phyloP scores from a whole-genome alignment of 1,284 basidiomycete genomes.

The Leccinum olivaceoglutinosum region DNA sequence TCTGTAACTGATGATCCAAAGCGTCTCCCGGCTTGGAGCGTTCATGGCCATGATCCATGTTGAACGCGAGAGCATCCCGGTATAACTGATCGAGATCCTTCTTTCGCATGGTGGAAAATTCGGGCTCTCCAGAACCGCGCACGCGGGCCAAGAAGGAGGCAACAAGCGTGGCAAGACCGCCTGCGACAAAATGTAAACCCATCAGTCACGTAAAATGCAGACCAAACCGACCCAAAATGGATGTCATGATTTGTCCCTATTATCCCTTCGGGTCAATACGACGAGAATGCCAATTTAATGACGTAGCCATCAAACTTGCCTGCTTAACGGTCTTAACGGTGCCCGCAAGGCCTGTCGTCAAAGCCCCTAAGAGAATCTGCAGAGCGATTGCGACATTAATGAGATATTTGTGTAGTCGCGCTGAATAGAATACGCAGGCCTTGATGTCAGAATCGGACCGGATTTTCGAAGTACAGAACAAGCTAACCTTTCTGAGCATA shows the following conservation, averaged over 20 bases:
- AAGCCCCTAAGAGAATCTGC: conserved; percentile 58
- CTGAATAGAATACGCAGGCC: conserved; percentile 24
- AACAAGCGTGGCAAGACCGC: conserved; percentile 57
- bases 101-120: conserved; percentile 45
- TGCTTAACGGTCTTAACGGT: conserved; percentile 34
- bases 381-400: conserved; percentile 52
- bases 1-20: conserved; percentile 13
- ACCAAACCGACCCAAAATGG: conserved; percentile 20
- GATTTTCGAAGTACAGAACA: not conserved
- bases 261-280: not conserved
- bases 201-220: not conserved
- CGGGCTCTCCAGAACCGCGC: conserved; percentile 64
- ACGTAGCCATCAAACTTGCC: conserved; percentile 20
- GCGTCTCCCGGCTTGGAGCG: conserved; percentile 11
- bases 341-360: conserved; percentile 63
- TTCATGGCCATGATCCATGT: conserved; percentile 52
- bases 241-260: conserved; percentile 23
- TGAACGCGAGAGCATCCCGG: conserved; percentile 50
- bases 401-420: conserved; percentile 40
- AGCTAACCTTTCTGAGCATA: conserved; percentile 34
- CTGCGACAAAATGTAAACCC: conserved; percentile 24
- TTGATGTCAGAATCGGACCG: conserved; percentile 3
- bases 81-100: conserved; percentile 62
- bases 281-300: not conserved
- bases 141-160: conserved; percentile 66